Evolutionary conservation across 2,329 filamentous ascomycete genomes (phyloP).

Genomic region (Teratosphaeria pseudoeucalypti): DNA sequence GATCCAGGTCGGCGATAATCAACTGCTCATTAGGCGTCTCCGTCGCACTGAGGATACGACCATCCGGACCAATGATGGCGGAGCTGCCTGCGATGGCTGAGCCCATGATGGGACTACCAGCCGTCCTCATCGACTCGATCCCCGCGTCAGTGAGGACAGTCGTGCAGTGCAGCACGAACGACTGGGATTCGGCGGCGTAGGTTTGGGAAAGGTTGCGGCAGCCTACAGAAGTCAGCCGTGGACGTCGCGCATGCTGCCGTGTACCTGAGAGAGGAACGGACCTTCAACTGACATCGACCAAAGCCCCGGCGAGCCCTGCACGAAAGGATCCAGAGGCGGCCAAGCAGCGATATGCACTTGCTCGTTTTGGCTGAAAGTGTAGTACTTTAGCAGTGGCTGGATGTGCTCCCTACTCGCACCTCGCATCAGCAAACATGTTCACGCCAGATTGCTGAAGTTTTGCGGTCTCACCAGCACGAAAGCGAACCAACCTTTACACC

Average conservation of each 20-base stretch:
- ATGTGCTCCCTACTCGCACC: constrained; percentile 32
- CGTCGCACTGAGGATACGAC: constrained; percentile 34
- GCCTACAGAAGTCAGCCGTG: constrained; percentile 15
- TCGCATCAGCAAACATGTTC: neutral
- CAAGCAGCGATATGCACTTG: constrained; percentile 32
- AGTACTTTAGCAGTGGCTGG: constrained; percentile 33
- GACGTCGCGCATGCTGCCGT: neutral
- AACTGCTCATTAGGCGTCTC: constrained; percentile 37
- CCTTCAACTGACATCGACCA: constrained; percentile 30
- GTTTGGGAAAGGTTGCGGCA: constrained; percentile 39
- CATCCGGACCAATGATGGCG: constrained; percentile 44
- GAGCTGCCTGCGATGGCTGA: constrained; percentile 37
- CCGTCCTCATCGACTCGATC: constrained; percentile 34
- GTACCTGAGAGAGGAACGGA: neutral
- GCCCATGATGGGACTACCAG: constrained; percentile 31
- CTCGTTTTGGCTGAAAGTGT: constrained; percentile 29
- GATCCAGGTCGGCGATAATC: constrained; percentile 40
- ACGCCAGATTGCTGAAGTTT: no score
- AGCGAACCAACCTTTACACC: constrained; percentile 25
- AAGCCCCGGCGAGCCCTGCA: constrained; percentile 21
- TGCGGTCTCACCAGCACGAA: neutral
- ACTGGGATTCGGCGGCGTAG: constrained; percentile 47
- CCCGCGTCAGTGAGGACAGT: constrained; percentile 37
- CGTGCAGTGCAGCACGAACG: constrained; percentile 46
- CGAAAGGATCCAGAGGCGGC: constrained; percentile 28